Evolutionary conservation across 2,329 filamentous ascomycete genomes (phyloP), one percentile per base, ranked within the genome.

Genomic region (Helicocarpus griseus): DNA sequence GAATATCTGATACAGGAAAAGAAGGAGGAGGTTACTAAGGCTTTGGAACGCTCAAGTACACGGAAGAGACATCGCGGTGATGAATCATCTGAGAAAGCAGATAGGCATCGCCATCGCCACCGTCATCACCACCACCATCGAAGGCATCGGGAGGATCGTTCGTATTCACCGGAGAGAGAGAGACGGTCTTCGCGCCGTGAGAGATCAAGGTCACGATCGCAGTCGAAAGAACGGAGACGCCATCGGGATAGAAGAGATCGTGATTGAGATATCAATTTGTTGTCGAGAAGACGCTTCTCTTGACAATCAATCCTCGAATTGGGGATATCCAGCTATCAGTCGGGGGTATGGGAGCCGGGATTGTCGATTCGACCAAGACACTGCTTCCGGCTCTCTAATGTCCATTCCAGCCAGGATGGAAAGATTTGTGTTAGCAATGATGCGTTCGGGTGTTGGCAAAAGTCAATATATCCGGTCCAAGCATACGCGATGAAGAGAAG

Each of bases 1-100:
- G 82, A 81, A 35, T 96, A 87, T 61, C 66, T 97, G 57, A 82
- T 96, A 48, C 81, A 91, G 57, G 86, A 95, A 70, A 96, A 97
- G 77, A 89, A 87, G 69, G 88, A 89, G 65, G 88, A 95, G 65
- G 80, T 95, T 11, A 82, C 86, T 50, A 78, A 80, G 53, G 90
- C 88, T 2, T 69, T 86, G 59, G 74, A 76, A 56, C 77, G 70
- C 59, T 64, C 63, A 21, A 59, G 62, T 13, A 60, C 61, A 44
- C 63, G 57, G 36, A 65, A 44, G 38, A 29, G 44, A 8, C 63
- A 45, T 68, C 64, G 53, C 70, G 57, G 70, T 74, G 53, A 67
- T 69, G 50, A 77, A 71, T 62, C 65, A 71, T 62, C 65, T 31
- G 45, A 38, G 19, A 61, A 63, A 31, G 59, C 63, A 19, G 66